Evolutionary conservation across 75 land plant species (phyloP), one percentile per base, ranked within the genome.

Genomic region (Picea glauca): DNA sequence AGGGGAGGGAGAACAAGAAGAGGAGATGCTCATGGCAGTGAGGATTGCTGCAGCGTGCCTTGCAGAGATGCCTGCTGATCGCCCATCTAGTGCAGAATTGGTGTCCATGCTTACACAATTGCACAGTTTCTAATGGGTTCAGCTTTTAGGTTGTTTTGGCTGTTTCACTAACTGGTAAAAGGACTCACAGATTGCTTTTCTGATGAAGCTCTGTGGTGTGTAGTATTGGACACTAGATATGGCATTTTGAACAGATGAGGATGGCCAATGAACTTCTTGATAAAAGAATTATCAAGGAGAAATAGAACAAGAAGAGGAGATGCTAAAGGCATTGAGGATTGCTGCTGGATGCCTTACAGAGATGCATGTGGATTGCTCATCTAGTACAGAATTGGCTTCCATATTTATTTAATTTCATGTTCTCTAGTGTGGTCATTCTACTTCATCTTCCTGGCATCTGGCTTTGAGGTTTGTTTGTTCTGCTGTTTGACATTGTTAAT

Each of bases 11-110:
- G 75, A 57, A 1, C 91, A 88, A 70, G 91, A 91, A 76, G 89
- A 85, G 15, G 90, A 89, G 84, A 92, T 92, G 91, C 70, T 89
- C 58, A 87, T 89, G 91, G 88, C 91, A 56, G 84, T 90, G 31
- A 87, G 87, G 58, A 89, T 89, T 61, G 90, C 90, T 11, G 84
- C 83, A 31, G 80, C 87, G 1, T 92, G 90, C 85, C 75, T 85
- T 3, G 85, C 89, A 3, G 86, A 87, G 40, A 78, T 66, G 77
- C 91, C 90, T 32, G 86, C 83, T 35, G 90, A 92, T 35, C 81
- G 90, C 14, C 94, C 91, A 21, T 89, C 88, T 9, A 92, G 90
- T 38, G 88, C 87, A 75, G 94, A 92, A 76, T 88, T 92, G 57
- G 88, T 87, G 5, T 62, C 82, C 18, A 89, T 92, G 94, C 88